Evolutionary conservation across 78 protist genomes (phyloP).

Genomic region (Planoprotostelium fungivorum): DNA sequence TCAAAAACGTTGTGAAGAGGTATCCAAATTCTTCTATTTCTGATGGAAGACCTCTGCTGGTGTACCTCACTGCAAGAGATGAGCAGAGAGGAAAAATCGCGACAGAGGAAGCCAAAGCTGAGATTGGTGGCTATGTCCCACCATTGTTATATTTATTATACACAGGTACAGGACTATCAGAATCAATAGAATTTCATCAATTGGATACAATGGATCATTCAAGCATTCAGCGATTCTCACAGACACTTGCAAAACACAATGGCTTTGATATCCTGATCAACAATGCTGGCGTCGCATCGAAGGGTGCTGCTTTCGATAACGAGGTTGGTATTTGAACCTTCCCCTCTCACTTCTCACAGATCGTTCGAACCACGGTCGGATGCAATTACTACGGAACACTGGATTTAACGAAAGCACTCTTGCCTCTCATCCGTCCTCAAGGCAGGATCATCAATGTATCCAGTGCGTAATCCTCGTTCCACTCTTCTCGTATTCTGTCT

Average conservation of each 20-base stretch:
- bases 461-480: not conserved
- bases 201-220: not conserved
- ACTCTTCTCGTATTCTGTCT: too few relatives aligned
- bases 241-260: not conserved
- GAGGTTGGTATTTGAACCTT: not conserved
- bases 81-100: not conserved
- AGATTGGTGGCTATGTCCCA: not conserved
- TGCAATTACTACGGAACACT: not conserved
- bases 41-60: not conserved
- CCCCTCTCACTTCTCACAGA: not conserved
- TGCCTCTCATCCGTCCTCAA: not conserved
- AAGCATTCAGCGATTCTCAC: not conserved
- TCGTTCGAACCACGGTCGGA: not conserved
- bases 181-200: not conserved
- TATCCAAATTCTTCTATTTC: not conserved
- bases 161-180: not conserved
- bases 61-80: not conserved
- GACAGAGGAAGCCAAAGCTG: not conserved
- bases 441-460: not conserved
- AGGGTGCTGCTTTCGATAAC: not conserved
- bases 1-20: not conserved
- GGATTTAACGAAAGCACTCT: not conserved
- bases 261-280: not conserved
- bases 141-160: not conserved
- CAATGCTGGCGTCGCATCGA: not conserved